phyloP scores from a whole-genome alignment of 768 basidiomycete species.

The Suillus subalutaceus region DNA sequence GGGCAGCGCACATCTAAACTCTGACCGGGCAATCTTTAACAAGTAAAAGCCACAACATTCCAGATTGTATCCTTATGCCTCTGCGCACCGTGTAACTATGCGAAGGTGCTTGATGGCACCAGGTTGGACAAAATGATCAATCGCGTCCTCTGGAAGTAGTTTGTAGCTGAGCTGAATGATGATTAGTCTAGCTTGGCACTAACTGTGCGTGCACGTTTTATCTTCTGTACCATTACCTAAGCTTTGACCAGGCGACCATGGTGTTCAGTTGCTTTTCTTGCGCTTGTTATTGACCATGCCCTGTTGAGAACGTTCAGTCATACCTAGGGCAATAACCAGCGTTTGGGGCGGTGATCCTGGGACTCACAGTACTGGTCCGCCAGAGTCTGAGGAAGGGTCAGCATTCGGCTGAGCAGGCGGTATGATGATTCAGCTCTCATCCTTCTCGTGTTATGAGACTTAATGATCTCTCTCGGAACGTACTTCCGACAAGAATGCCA shows the following conservation, averaged over 20 bases:
- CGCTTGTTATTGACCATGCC: constrained; percentile 33
- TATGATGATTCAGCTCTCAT: constrained; percentile 20
- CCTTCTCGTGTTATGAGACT: background rate
- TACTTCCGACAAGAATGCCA: constrained; percentile 24
- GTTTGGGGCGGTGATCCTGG: constrained; percentile 37
- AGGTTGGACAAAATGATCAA: constrained; percentile 48
- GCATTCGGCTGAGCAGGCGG: constrained; percentile 29
- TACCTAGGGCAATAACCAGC: constrained; percentile 37
- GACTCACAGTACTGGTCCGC: constrained; percentile 39
- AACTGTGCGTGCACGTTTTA: constrained; percentile 38
- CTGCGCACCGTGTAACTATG: constrained; percentile 47
- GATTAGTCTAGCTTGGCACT: constrained; percentile 54
- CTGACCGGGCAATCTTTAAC: constrained; percentile 27
- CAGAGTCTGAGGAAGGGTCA: constrained; percentile 36
- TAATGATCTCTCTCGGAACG: background rate
- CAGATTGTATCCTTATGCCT: constrained; percentile 37
- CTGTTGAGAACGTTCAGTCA: constrained; percentile 39
- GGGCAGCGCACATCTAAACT: constrained; percentile 40
- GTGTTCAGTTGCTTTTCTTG: constrained; percentile 54
- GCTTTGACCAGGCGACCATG: constrained; percentile 43
- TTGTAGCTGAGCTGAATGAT: constrained; percentile 41
- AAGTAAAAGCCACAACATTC: constrained; percentile 22
- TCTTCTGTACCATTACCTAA: background rate
- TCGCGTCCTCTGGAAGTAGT: constrained; percentile 36
- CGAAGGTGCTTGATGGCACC: constrained; percentile 41